Percentiles rank a stretch among this genome's conserved stretches.
Conservation (phyloP, 1,284 basidiomycete genomes). For the Volvariella surrecta region DNA sequence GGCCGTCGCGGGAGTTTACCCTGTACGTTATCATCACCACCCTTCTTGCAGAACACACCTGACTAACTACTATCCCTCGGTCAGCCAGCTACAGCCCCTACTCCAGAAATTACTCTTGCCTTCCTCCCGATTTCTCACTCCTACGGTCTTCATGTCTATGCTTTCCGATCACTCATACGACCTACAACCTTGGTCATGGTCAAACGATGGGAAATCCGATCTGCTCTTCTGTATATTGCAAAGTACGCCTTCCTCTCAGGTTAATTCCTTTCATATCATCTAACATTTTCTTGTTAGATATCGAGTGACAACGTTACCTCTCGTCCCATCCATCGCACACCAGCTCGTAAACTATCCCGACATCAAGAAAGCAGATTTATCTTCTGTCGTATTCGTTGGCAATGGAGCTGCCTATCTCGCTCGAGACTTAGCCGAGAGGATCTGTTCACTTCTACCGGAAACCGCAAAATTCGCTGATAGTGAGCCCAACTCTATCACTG, state of each 20-base stretch:
- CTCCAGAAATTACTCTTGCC: slow-evolving; percentile 37
- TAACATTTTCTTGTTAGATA: slow-evolving; percentile 28
- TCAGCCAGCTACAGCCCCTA: slow-evolving; percentile 30
- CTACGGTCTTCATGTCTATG: slow-evolving; percentile 49
- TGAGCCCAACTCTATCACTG: slow-evolving; percentile 16
- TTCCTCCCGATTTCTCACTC: slow-evolving; percentile 65
- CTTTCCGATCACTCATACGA: slow-evolving; percentile 37
- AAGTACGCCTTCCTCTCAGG: slow-evolving; percentile 19
- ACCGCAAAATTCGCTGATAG: slow-evolving; percentile 38
- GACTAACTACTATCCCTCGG: slow-evolving; percentile 9
- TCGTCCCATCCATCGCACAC: slow-evolving; percentile 61
- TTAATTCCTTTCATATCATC: background rate
- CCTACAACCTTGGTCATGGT: slow-evolving; percentile 46
- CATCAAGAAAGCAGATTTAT: slow-evolving; percentile 42
- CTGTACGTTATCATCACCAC: slow-evolving; percentile 21
- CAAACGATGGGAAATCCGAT: slow-evolving; percentile 49
- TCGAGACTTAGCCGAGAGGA: slow-evolving; percentile 35
- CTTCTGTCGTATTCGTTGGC: slow-evolving; percentile 33
- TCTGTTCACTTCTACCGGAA: slow-evolving; percentile 29
- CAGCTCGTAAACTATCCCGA: slow-evolving; percentile 53
- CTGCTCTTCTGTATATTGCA: slow-evolving; percentile 29
- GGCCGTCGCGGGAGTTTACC: slow-evolving; percentile 20
- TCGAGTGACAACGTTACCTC: slow-evolving; percentile 35
- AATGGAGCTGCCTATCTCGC: slow-evolving; percentile 66
- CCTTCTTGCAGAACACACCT: background rate